These are phyloP conservation scores for Nemania diffusa DNA, from an alignment of 2,329 filamentous ascomycete species.

Conservation along the genomic window DNA sequence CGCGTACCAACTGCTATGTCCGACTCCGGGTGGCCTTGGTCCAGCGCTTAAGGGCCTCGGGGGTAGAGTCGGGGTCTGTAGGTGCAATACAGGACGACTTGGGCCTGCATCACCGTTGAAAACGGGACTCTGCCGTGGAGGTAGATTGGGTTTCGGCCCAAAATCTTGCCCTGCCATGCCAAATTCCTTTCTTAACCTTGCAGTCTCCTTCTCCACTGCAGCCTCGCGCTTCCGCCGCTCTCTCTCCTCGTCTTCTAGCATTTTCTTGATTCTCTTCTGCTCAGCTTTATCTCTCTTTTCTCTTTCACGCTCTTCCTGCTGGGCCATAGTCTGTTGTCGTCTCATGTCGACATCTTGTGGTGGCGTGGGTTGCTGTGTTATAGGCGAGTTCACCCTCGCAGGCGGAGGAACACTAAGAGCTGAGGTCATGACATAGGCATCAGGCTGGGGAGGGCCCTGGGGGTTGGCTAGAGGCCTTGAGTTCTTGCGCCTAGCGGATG, in stretches of 20 bases:
- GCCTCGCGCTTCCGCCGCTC: constrained; percentile 66
- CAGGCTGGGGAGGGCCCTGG: constrained; percentile 41
- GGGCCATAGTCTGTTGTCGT: constrained; percentile 69
- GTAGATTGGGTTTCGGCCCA: constrained; percentile 46
- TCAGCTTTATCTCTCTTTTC: constrained; percentile 66
- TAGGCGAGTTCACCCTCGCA: constrained; percentile 49
- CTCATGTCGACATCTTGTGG: constrained; percentile 73
- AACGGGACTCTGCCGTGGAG: constrained; percentile 49
- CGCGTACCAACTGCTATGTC: constrained; percentile 48
- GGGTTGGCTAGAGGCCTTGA: constrained; percentile 53
- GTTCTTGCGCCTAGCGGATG: constrained; percentile 54
- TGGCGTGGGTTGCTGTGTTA: constrained; percentile 42
- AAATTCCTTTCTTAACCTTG: constrained; percentile 76
- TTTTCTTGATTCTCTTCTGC: constrained; percentile 68
- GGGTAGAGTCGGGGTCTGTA: constrained; percentile 51
- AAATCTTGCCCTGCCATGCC: constrained; percentile 65
- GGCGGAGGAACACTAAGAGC: constrained; percentile 57
- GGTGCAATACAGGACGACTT: constrained; percentile 40
- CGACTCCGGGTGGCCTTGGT: constrained; percentile 46
- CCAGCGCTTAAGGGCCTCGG: constrained; percentile 62
- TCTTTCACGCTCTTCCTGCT: constrained; percentile 65
- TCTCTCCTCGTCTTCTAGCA: constrained; percentile 73
- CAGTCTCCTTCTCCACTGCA: constrained; percentile 81
- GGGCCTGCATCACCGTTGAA: constrained; percentile 20
- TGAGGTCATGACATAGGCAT: constrained; percentile 54